Evolutionary conservation across 176 grass and related monocot species (phyloP).

Genomic region (Triticum dicoccoides): DNA sequence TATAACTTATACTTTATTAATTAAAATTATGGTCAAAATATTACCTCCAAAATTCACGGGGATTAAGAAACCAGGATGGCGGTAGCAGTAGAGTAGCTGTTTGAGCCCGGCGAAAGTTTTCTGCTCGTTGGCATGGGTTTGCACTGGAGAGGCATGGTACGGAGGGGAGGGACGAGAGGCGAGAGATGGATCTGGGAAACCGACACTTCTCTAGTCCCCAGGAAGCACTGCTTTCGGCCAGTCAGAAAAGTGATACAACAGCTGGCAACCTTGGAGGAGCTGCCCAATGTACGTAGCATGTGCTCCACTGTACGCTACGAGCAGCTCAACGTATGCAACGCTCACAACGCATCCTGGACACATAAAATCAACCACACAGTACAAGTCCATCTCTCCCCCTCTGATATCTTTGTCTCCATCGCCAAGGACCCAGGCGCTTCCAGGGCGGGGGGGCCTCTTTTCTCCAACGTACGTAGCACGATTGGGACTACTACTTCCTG

Average conservation of each 20-base stretch:
- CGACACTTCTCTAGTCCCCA: conserved; percentile 43
- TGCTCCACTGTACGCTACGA: too few relatives aligned
- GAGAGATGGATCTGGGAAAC: conserved; percentile 23
- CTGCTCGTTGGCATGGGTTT: too few relatives aligned
- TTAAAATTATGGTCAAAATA: too few relatives aligned
- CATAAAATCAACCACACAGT: too few relatives aligned
- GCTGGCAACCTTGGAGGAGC: not conserved
- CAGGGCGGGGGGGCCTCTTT: not conserved
- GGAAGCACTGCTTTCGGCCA: conserved; percentile 21
- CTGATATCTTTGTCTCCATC: not conserved
- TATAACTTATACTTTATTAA: too few relatives aligned
- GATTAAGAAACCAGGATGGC: too few relatives aligned
- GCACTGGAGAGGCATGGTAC: too few relatives aligned
- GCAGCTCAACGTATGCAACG: too few relatives aligned
- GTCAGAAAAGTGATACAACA: not conserved
- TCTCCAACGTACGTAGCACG: not conserved
- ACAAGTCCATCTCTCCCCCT: not conserved
- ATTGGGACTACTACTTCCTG: not conserved
- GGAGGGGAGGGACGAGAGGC: not conserved
- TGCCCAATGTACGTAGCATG: not conserved
- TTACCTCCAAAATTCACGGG: too few relatives aligned
- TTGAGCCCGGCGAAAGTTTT: too few relatives aligned
- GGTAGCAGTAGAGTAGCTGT: too few relatives aligned
- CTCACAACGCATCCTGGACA: too few relatives aligned
- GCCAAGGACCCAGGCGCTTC: not conserved